Evolutionary conservation across 1,284 basidiomycete species (phyloP).

Genomic region (Malassezia psittaci): DNA sequence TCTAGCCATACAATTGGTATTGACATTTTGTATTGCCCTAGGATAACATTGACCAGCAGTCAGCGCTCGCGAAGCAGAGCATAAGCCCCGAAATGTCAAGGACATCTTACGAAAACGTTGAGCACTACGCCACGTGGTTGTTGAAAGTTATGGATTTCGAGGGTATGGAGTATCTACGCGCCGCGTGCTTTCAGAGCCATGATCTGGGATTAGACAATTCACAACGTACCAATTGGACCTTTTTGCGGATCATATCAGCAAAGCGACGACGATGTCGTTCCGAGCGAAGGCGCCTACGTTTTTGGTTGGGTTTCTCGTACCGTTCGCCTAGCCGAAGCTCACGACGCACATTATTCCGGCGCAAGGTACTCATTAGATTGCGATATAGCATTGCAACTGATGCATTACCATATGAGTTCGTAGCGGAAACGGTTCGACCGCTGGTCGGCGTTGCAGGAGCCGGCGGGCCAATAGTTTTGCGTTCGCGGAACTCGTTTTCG

Average conservation of each 20-base stretch:
- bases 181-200: conserved; percentile 44
- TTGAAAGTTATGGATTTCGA: background rate
- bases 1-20: too few species aligned
- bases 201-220: conserved; percentile 18
- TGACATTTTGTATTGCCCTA: too few species aligned
- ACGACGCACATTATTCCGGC: conserved; percentile 34
- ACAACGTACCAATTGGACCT: conserved; percentile 42
- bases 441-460: conserved; percentile 12
- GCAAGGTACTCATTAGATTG: conserved; percentile 8
- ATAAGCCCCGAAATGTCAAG: too few species aligned
- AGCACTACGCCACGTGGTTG: background rate
- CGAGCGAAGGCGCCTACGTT: conserved; percentile 37
- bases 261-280: conserved; percentile 44
- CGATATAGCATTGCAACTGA: conserved; percentile 12
- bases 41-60: too few species aligned
- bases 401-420: conserved; percentile 1
- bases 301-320: conserved; percentile 46
- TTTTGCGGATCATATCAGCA: conserved; percentile 41
- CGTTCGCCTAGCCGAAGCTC: conserved; percentile 37
- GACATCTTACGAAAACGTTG: too few species aligned
- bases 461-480: conserved; percentile 7
- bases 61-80: too few species aligned
- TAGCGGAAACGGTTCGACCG: conserved; percentile 10
- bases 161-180: conserved; percentile 16
- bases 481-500: conserved; percentile 12